Evolutionary conservation across 176 grass and related monocot species (phyloP).

Genomic region (Phragmites australis): DNA sequence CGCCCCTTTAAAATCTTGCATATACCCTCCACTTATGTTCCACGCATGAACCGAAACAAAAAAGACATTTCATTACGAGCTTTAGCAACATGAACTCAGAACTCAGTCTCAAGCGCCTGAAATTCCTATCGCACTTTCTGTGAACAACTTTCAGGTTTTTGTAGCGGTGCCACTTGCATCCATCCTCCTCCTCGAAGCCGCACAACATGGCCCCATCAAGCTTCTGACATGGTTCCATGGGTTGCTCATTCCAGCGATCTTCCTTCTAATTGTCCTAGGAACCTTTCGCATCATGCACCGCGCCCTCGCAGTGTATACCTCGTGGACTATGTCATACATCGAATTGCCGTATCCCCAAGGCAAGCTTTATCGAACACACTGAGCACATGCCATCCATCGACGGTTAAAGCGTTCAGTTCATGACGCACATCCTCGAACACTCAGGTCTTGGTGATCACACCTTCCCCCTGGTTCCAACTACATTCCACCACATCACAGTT

Average conservation of each 20-base stretch:
- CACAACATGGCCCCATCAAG: not conserved
- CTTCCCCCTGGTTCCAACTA: not conserved
- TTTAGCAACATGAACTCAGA: not conserved
- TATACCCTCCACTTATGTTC: not conserved
- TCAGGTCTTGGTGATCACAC: conserved; percentile 41
- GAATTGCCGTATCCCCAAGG: not conserved
- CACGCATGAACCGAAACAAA: not conserved
- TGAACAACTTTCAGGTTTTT: conserved; percentile 7
- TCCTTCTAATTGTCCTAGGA: not conserved
- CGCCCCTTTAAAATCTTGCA: not conserved
- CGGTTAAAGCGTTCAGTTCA: not conserved
- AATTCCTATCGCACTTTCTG: not conserved
- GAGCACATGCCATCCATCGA: not conserved
- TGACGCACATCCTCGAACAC: conserved; percentile 23
- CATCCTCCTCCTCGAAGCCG: conserved; percentile 1
- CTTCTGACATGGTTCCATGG: not conserved
- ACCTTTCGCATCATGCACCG: not conserved
- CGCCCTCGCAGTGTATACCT: conserved; percentile 37
- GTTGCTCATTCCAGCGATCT: not conserved
- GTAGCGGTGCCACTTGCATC: not conserved
- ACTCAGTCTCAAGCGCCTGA: not conserved
- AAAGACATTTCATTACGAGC: not conserved
- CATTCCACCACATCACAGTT: not conserved
- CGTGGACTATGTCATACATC: conserved; percentile 31
- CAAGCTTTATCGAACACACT: conserved; percentile 4